Percentiles rank a stretch among this genome's conserved stretches.
Conservation (phyloP, 2,329 filamentous ascomycete genomes). For the Calonectria naviculata region DNA sequence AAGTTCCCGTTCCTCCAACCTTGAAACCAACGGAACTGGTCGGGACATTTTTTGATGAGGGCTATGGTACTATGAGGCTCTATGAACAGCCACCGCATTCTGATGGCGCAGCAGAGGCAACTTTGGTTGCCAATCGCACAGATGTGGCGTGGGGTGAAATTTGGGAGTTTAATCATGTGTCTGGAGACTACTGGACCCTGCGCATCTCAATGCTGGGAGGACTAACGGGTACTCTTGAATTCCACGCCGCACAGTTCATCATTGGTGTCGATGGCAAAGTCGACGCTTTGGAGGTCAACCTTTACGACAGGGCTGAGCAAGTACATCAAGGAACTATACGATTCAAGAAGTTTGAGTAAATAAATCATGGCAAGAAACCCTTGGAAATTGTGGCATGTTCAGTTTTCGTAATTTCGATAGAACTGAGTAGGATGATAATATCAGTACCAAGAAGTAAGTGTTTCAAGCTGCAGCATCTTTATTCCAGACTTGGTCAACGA, state of each 20-base stretch:
- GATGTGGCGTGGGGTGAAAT: background rate
- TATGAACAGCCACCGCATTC: background rate
- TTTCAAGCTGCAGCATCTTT: too few relatives aligned
- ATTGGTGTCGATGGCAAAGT: background rate
- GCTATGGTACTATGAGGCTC: background rate
- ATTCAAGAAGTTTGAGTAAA: background rate
- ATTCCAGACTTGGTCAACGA: too few relatives aligned
- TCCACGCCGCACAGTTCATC: background rate
- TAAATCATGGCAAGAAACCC: too few relatives aligned
- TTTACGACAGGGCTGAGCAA: background rate
- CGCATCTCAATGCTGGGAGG: background rate
- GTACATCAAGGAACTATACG: background rate
- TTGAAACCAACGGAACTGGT: background rate
- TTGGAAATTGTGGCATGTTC: too few relatives aligned
- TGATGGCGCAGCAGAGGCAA: background rate
- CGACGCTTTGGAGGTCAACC: background rate
- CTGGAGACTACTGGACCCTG: slow-evolving; percentile 2
- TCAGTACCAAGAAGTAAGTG: too few relatives aligned
- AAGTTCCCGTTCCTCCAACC: background rate
- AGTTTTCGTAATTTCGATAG: too few relatives aligned
- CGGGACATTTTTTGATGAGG: background rate
- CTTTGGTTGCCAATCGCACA: background rate
- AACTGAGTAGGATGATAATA: too few relatives aligned
- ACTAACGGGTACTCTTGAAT: background rate
- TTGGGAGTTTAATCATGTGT: background rate